phyloP scores from a whole-genome alignment of 2,329 filamentous ascomycete genomes.

The Colletotrichum musicola region DNA sequence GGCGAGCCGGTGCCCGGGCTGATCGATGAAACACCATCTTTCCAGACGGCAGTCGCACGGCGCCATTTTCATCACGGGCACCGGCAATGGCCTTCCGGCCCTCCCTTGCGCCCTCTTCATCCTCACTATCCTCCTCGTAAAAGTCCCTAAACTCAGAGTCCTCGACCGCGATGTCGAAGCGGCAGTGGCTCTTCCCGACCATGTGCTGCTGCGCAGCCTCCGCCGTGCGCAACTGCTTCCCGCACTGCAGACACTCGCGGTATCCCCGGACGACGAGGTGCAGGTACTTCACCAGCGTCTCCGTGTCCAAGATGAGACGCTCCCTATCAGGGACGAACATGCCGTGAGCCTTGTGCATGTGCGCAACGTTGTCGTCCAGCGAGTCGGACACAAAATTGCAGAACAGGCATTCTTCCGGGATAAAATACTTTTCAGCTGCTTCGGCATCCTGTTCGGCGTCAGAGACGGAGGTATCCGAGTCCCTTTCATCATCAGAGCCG shows the following conservation, averaged over 20 bases:
- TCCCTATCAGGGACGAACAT: conserved; percentile 56
- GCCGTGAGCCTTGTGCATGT: conserved; percentile 64
- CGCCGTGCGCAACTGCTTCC: conserved; percentile 54
- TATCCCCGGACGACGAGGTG: conserved; percentile 62
- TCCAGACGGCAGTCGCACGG: conserved; percentile 51
- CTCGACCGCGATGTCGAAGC: conserved; percentile 51
- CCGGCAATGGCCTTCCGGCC: not conserved
- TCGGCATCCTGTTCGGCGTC: conserved; percentile 4
- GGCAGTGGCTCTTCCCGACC: conserved; percentile 62
- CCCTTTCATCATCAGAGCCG: too few species aligned
- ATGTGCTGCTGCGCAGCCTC: conserved; percentile 66
- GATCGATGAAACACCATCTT: conserved; percentile 49
- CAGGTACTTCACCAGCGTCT: conserved; percentile 61
- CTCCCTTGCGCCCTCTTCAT: not conserved
- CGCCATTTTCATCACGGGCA: conserved; percentile 44
- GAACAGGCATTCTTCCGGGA: conserved; percentile 55
- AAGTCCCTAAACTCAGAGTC: conserved; percentile 57
- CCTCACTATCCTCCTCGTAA: conserved; percentile 48
- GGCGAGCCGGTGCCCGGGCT: not conserved
- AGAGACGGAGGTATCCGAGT: conserved; percentile 4
- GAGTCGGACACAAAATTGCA: conserved; percentile 48
- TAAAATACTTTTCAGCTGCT: conserved; percentile 39
- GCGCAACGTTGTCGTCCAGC: conserved; percentile 54
- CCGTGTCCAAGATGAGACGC: conserved; percentile 58
- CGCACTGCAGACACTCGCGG: conserved; percentile 64